Evolutionary conservation across 2,329 filamentous ascomycete genomes (phyloP).

Genomic region (Metarhizium anisopliae): DNA sequence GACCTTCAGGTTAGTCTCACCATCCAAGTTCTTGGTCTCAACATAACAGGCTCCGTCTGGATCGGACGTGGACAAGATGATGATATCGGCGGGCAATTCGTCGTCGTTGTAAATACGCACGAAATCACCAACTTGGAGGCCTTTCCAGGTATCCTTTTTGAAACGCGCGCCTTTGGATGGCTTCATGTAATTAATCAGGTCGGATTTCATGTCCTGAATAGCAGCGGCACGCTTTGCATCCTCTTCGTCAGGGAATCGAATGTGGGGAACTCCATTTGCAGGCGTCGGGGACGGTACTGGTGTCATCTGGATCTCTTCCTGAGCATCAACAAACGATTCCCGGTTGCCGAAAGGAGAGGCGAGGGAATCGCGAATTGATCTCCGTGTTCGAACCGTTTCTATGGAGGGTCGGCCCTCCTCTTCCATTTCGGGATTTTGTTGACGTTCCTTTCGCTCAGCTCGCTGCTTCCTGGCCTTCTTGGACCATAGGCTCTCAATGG

Average conservation of each 20-base stretch:
- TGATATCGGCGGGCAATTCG: slow-evolving; percentile 85
- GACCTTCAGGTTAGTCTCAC: slow-evolving; percentile 95
- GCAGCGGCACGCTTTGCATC: slow-evolving; percentile 26
- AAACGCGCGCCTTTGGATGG: slow-evolving; percentile 67
- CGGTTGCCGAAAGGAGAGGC: slow-evolving; percentile 45
- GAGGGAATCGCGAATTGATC: slow-evolving; percentile 27
- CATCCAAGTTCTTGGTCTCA: slow-evolving; percentile 96
- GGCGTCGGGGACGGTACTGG: slow-evolving; percentile 75
- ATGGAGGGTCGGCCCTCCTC: slow-evolving; percentile 55
- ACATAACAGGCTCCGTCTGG: slow-evolving; percentile 92
- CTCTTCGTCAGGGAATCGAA: slow-evolving; percentile 29
- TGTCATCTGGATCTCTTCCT: slow-evolving; percentile 86
- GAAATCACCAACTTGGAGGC: slow-evolving; percentile 88
- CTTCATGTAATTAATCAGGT: slow-evolving; percentile 64
- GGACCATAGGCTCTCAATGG: slow-evolving; percentile 38
- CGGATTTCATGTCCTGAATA: slow-evolving; percentile 37
- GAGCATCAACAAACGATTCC: slow-evolving; percentile 43
- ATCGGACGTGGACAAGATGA: slow-evolving; percentile 88
- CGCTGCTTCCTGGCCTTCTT: slow-evolving; percentile 40
- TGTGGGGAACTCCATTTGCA: slow-evolving; percentile 25
- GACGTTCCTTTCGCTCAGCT: slow-evolving; percentile 34
- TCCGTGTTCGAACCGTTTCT: slow-evolving; percentile 26
- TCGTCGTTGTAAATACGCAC: slow-evolving; percentile 95
- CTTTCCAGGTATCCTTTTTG: slow-evolving; percentile 93
- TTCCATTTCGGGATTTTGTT: slow-evolving; percentile 14